phyloP scores from a whole-genome alignment of 108 stramenopile species.

The Skeletonema grethae region DNA sequence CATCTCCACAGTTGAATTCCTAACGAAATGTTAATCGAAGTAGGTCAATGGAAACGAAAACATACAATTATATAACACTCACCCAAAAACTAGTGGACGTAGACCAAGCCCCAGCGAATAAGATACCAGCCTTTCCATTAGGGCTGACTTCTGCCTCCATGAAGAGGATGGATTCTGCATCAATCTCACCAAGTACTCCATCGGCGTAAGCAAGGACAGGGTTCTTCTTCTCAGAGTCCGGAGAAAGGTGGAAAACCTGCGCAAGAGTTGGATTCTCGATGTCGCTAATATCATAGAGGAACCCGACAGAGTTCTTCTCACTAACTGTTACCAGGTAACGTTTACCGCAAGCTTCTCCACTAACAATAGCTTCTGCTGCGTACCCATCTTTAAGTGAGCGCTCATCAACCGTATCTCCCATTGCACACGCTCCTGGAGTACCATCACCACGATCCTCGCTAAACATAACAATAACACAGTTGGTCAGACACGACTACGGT shows the following conservation, averaged over 20 bases:
- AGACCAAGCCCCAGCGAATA: conserved; percentile 54
- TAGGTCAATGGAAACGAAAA: too few relatives aligned
- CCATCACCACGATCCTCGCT: conserved; percentile 50
- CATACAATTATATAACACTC: too few relatives aligned
- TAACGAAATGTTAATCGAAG: too few relatives aligned
- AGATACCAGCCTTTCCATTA: conserved; percentile 47
- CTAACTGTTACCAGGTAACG: conserved; percentile 33
- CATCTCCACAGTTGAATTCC: conserved; percentile 48
- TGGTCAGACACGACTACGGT: not conserved
- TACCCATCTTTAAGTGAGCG: conserved; percentile 46
- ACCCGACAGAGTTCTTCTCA: conserved; percentile 48
- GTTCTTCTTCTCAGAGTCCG: conserved; percentile 39
- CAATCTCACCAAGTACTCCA: conserved; percentile 50
- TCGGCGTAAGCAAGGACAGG: conserved; percentile 50
- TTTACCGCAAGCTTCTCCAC: conserved; percentile 42
- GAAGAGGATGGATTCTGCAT: conserved; percentile 50
- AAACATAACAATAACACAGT: conserved; percentile 6
- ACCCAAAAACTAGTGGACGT: too few relatives aligned
- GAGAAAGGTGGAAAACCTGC: conserved; percentile 53
- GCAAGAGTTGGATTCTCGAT: conserved; percentile 26
- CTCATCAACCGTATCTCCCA: conserved; percentile 42
- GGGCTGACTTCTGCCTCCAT: conserved; percentile 32
- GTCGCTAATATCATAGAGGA: conserved; percentile 46
- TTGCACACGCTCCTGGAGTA: conserved; percentile 36
- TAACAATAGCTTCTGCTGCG: conserved; percentile 31